phyloP scores from a whole-genome alignment of 2,329 filamentous ascomycete species.

The Colletotrichum orbiculare region DNA sequence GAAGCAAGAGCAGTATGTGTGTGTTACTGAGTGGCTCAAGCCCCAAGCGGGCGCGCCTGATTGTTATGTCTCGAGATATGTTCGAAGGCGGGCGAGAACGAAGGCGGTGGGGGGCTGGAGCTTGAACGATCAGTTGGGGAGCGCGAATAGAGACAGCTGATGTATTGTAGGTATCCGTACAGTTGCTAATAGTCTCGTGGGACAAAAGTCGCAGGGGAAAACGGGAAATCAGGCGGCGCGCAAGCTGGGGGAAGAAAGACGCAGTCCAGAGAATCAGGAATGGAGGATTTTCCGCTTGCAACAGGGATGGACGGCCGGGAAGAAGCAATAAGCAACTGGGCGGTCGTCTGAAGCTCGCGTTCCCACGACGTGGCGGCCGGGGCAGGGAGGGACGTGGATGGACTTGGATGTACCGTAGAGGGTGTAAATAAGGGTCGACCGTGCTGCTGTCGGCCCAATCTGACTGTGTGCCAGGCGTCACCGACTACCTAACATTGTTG shows the following conservation, averaged over 20 bases:
- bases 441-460: slow-evolving; percentile 27
- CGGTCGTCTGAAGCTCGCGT: slow-evolving; percentile 34
- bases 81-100: too few species aligned
- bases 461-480: slow-evolving; percentile 32
- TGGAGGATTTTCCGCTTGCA: slow-evolving; percentile 20
- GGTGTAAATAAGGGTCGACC: slow-evolving; percentile 22
- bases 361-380: slow-evolving; percentile 32
- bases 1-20: background rate
- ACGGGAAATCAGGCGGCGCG: slow-evolving; percentile 5
- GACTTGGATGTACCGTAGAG: slow-evolving; percentile 17
- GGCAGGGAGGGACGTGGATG: slow-evolving; percentile 14
- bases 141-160: too few species aligned
- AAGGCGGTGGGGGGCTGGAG: too few species aligned
- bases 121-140: too few species aligned
- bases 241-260: slow-evolving; percentile 10
- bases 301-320: slow-evolving; percentile 17
- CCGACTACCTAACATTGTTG: slow-evolving; percentile 20
- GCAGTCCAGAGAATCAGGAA: slow-evolving; percentile 18
- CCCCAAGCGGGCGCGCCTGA: background rate
- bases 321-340: slow-evolving; percentile 35
- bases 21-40: background rate
- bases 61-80: too few species aligned
- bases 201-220: background rate
- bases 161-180: too few species aligned
- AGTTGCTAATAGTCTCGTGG: background rate